Evolutionary conservation across 2,329 filamentous ascomycete species (phyloP).

Genomic region (Calonectria crousiana): DNA sequence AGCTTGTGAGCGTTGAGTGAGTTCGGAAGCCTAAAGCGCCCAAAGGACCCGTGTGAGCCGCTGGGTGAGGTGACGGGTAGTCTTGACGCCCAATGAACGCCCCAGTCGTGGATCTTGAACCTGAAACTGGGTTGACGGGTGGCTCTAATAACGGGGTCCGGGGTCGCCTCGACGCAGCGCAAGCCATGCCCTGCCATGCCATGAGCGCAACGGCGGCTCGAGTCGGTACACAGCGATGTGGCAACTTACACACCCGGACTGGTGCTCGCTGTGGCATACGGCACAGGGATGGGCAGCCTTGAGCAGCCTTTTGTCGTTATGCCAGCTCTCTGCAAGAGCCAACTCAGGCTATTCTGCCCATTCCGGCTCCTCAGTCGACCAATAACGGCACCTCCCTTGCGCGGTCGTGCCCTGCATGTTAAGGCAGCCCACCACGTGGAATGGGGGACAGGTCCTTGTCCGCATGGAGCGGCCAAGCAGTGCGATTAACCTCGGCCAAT

Average conservation of each 20-base stretch:
- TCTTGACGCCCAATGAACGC: constrained; percentile 5
- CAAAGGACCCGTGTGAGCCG: constrained; percentile 3
- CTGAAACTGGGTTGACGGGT: constrained; percentile 24
- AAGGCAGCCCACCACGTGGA: constrained; percentile 16
- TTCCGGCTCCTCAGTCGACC: not conserved
- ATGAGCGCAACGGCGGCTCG: not conserved
- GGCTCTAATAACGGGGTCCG: constrained; percentile 10
- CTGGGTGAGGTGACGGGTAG: not conserved
- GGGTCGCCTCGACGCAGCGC: not conserved
- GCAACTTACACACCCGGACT: not conserved
- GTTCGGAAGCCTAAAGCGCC: not conserved
- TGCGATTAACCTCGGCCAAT: not conserved
- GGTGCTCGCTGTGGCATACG: not conserved
- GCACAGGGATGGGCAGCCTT: not conserved
- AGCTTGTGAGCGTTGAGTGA: constrained; percentile 11
- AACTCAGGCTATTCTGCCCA: constrained; percentile 16
- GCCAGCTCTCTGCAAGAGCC: constrained; percentile 1
- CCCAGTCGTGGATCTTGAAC: constrained; percentile 16
- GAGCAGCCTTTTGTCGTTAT: constrained; percentile 1
- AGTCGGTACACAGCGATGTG: constrained; percentile 4
- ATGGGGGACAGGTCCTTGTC: not conserved
- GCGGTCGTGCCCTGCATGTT: constrained; percentile 4
- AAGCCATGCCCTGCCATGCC: not conserved
- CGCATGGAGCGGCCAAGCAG: constrained; percentile 20
- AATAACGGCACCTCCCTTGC: not conserved